Evolutionary conservation across 495 filamentous ascomycete genomes (phyloP), one percentile per base, ranked within the genome.

Genomic region (Aspergillus funiculosus): DNA sequence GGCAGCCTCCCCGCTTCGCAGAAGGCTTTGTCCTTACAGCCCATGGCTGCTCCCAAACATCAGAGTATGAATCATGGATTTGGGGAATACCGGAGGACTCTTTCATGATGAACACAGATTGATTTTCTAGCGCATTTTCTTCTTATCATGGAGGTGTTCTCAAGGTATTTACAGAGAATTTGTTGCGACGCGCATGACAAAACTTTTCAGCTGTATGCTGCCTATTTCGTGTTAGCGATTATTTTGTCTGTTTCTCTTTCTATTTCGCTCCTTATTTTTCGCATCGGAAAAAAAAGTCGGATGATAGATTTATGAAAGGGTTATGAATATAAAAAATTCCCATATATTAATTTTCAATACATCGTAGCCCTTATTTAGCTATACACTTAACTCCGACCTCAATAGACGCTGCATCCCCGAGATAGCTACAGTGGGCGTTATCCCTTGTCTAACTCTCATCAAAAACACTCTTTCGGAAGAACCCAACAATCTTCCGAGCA

Each of bases 391-490:
- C 13, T 24, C n/a, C n/a, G n/a, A n/a, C n/a, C n/a, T n/a, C n/a
- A n/a, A n/a, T n/a, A n/a, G n/a, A n/a, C n/a, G n/a, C n/a, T n/a
- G n/a, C n/a, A n/a, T n/a, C n/a, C n/a, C n/a, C n/a, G n/a, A n/a
- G n/a, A n/a, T n/a, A n/a, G n/a, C n/a, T n/a, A n/a, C n/a, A n/a
- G n/a, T n/a, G n/a, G n/a, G n/a, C n/a, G n/a, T n/a, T n/a, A n/a
- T n/a, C n/a, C n/a, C n/a, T n/a, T n/a, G n/a, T n/a, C 26, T 46
- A 59, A 43, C 18, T 52, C 43, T 58, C 64, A 13, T 82, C 80
- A 64, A 80, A 81, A 6, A 96, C 75, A 68, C 84, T 94, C 60
- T 82, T 79, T 52, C 83, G 84, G 54, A 98, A 97, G 56, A 97
- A 98, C 15, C 74, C 73, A 31, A 78, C 68, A 28, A 97, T 85